Percentiles rank a stretch among this genome's conserved stretches.
These are phyloP conservation scores for Nidularia pulvinata DNA, from an alignment of 768 basidiomycete genomes.

Conservation along the genomic window DNA sequence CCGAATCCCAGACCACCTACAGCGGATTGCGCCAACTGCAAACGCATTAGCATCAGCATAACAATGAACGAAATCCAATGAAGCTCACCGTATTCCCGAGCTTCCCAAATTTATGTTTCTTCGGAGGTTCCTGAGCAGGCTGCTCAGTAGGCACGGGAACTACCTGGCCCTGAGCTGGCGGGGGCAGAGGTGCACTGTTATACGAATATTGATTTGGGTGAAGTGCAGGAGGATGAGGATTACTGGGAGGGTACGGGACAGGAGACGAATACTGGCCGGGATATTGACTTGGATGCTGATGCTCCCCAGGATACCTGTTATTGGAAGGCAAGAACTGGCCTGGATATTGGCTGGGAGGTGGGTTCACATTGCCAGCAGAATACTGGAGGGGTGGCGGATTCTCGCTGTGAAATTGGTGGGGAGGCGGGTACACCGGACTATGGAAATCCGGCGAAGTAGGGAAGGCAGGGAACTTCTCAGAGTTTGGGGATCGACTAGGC, in stretches of 20 bases:
- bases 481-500: conserved; percentile 3
- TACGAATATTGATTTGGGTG: neutral
- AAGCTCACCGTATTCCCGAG: conserved; percentile 50
- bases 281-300: neutral
- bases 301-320: no score
- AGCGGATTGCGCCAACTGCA: conserved; percentile 50
- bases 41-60: conserved; percentile 2
- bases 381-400: conserved; percentile 8
- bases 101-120: conserved; percentile 50
- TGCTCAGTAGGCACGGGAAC: neutral
- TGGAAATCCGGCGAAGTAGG: neutral
- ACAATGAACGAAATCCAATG: neutral
- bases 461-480: neutral
- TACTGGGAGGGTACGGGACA: conserved; percentile 3
- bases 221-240: conserved; percentile 4
- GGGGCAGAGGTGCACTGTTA: neutral
- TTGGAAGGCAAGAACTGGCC: no score
- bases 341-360: neutral
- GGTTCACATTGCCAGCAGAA: neutral
- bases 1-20: conserved; percentile 76
- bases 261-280: neutral
- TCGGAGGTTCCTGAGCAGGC: conserved; percentile 26
- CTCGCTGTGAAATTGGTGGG: neutral
- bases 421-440: neutral
- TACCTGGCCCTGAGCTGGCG: neutral